Evolutionary conservation across 768 basidiomycete genomes (phyloP), one percentile per base, ranked within the genome.

Genomic region (Leucogyrophana mollusca): DNA sequence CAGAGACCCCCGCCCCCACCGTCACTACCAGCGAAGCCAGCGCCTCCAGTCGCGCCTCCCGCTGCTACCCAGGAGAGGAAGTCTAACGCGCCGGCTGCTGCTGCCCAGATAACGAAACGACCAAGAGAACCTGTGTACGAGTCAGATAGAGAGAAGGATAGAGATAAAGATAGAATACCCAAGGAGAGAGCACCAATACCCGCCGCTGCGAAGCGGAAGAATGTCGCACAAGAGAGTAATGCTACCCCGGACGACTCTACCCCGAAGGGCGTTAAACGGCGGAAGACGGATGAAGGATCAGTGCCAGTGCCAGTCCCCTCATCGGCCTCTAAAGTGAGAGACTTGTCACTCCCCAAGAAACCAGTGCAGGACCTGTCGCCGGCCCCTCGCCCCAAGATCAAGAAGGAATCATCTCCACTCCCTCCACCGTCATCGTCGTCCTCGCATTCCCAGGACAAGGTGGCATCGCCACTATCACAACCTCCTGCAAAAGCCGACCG

Each of bases 131-230:
- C 61, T 0, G 43, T 53, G 7, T 66, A 68, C 9, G 60, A 63
- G 37, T 57, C 61, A 0, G 60, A 63, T 43, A 56, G 54, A 40
- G 66, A 63, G 23, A 52, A 52, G 16, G 57, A 55, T 20, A 52
- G 47, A 34, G 53, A 59, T 22, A 63, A 53, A 32, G 57, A 53
- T 30, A 62, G 51, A 46, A 21, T 47, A 33, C n/a, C 48, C 14
- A 58, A 61, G 39, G 61, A 61, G 42, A 59, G 46, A 45, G 56
- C 47, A 35, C 7, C 49, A 54, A 27, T 51, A 47, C 14, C 41
- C 23, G 32, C 59, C 21, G 52, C 45, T n/a, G 30, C 48, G 34
- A 79, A 78, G 54, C 72, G 77, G 21, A 79, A 73, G 55, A 66
- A 67, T 37, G 49, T 47, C 1, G 34, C 40, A 8, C 59, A 56